A percentile compares a stretch with the other conserved stretches of the same genome.
These are phyloP conservation scores for Cubamyces sp. DNA, from an alignment of 768 basidiomycete genomes.

Conservation along the genomic window DNA sequence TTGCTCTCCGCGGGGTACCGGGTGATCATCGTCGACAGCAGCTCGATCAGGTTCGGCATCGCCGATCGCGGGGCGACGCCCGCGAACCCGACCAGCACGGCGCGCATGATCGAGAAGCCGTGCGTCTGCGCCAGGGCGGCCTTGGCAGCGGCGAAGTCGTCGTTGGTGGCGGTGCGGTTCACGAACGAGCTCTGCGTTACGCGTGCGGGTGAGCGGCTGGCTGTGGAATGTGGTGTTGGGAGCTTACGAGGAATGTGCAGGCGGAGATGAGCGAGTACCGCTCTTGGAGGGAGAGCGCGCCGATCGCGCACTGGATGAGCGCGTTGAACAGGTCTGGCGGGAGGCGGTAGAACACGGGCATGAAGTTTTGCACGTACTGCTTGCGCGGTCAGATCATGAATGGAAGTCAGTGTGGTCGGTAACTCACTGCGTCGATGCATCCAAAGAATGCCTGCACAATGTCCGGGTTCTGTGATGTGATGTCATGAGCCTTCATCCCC, in stretches of 20 bases:
- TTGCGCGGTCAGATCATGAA: not conserved
- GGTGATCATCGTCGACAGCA: constrained; percentile 68
- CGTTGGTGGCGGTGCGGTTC: constrained; percentile 64
- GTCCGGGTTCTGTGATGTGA: constrained; percentile 76
- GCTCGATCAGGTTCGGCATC: constrained; percentile 81
- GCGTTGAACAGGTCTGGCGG: constrained; percentile 66
- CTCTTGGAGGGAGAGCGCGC: constrained; percentile 74
- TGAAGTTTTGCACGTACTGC: constrained; percentile 61
- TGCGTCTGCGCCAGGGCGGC: constrained; percentile 53
- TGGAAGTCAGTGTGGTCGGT: not conserved
- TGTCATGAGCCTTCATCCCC: not conserved
- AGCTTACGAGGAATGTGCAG: constrained; percentile 77
- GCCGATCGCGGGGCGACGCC: constrained; percentile 83
- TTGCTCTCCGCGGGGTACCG: constrained; percentile 58
- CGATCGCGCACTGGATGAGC: constrained; percentile 69
- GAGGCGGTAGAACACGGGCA: constrained; percentile 60
- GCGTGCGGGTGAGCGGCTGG: not conserved
- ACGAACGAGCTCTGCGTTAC: constrained; percentile 67
- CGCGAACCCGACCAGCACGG: constrained; percentile 79
- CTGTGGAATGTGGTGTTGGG: constrained; percentile 24
- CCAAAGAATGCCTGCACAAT: constrained; percentile 88
- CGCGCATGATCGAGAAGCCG: constrained; percentile 72
- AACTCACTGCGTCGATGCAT: constrained; percentile 73
- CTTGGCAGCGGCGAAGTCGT: constrained; percentile 61
- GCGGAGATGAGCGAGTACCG: constrained; percentile 84